These are phyloP conservation scores for Fusarium staphyleae DNA, from an alignment of 2,329 filamentous ascomycete species.

Conservation along the genomic window DNA sequence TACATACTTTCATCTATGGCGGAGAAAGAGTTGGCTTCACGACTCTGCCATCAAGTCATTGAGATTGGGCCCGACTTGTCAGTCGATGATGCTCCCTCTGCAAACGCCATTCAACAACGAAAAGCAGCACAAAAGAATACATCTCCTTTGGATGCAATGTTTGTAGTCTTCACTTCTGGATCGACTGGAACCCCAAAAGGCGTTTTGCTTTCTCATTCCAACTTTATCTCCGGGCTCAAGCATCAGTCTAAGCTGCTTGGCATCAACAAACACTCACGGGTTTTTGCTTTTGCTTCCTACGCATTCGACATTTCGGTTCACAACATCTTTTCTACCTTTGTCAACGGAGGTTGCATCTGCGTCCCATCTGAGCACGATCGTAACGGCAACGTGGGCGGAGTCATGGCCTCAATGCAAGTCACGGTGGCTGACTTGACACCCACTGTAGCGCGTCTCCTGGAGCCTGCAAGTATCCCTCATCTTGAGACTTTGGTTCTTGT, in stretches of 20 bases:
- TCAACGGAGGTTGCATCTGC: conserved; percentile 46
- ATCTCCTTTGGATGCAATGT: neutral
- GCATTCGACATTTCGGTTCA: neutral
- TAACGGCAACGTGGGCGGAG: neutral
- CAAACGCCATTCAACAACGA: too few relatives aligned
- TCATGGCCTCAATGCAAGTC: conserved; percentile 2
- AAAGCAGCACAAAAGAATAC: neutral
- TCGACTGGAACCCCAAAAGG: neutral
- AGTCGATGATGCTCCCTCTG: too few relatives aligned
- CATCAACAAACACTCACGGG: neutral
- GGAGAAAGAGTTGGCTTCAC: neutral
- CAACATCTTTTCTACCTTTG: conserved; percentile 44
- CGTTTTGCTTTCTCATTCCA: neutral
- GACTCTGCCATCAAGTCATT: neutral
- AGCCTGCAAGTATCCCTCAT: neutral
- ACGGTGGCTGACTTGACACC: conserved; percentile 11
- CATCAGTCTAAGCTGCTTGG: neutral
- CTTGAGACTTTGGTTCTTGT: conserved; percentile 16
- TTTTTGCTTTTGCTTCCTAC: conserved; percentile 1
- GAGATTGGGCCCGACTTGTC: neutral
- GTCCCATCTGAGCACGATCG: conserved; percentile 16
- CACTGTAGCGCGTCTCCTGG: conserved; percentile 6
- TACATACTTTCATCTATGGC: neutral
- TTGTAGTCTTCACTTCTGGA: neutral
- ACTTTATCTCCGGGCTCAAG: neutral